phyloP scores from a whole-genome alignment of 2,329 filamentous ascomycete species.

The Colletotrichum acutatum region DNA sequence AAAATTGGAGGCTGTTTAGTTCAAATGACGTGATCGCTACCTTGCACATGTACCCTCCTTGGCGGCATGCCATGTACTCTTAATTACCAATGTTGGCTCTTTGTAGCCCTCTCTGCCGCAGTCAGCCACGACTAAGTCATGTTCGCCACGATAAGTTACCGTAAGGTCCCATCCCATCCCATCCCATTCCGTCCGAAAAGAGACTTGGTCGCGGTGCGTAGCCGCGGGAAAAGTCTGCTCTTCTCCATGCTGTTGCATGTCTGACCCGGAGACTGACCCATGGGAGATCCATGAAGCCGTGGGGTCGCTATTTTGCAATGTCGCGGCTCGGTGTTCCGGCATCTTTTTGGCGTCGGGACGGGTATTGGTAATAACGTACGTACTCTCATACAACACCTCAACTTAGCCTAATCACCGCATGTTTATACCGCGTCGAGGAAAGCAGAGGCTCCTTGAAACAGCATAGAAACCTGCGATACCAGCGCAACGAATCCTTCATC shows the following conservation, averaged over 20 bases:
- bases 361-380: conserved; percentile 19
- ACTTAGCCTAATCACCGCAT: not conserved
- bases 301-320: conserved; percentile 19
- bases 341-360: conserved; percentile 21
- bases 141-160: conserved; percentile 33
- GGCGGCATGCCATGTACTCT: conserved; percentile 4
- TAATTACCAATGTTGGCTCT: not conserved
- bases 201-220: conserved; percentile 1
- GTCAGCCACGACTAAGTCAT: conserved; percentile 29
- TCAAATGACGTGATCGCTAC: conserved; percentile 40
- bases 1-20: conserved; percentile 37
- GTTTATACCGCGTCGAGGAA: not conserved
- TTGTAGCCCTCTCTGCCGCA: not conserved
- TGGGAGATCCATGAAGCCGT: conserved; percentile 35
- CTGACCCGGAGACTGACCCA: conserved; percentile 26
- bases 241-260: conserved; percentile 18
- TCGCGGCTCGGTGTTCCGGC: conserved; percentile 31
- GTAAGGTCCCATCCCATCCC: conserved; percentile 2
- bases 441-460: not conserved
- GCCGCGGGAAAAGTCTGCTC: conserved; percentile 26
- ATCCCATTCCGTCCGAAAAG: conserved; percentile 22
- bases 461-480: not conserved
- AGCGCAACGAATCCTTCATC: not conserved
- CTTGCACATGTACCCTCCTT: conserved; percentile 34
- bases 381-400: not conserved